Conservation (phyloP, 345 rosid genomes). For the Eutrema japonicum region DNA sequence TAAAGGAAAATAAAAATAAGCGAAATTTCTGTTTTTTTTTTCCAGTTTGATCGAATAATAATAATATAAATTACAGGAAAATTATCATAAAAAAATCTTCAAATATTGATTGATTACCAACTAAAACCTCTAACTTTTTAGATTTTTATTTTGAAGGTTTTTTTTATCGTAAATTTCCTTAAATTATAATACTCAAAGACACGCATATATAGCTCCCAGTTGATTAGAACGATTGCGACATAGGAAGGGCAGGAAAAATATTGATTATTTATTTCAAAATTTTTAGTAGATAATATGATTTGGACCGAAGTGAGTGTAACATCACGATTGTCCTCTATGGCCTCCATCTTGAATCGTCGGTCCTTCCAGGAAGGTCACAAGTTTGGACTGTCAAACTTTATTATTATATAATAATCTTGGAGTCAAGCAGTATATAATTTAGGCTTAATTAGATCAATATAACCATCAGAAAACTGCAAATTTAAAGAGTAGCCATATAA, state of each 20-base stretch:
- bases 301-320: background rate
- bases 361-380: slow-evolving; percentile 9
- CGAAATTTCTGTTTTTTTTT: background rate
- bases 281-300: background rate
- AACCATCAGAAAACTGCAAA: background rate
- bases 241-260: background rate
- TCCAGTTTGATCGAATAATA: background rate
- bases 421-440: background rate
- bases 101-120: too few relatives aligned
- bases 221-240: background rate
- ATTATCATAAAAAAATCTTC: too few relatives aligned
- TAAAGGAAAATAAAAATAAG: background rate
- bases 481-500: background rate
- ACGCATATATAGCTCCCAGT: background rate
- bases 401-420: background rate
- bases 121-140: too few relatives aligned
- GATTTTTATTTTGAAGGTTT: too few relatives aligned
- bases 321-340: slow-evolving; percentile 1
- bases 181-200: background rate
- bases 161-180: background rate
- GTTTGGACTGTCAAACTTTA: background rate
- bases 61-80: too few relatives aligned
- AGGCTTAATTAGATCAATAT: background rate
- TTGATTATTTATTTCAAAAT: background rate
- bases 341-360: background rate